Conservation (phyloP, 805 yeast genomes). For the Kurtzmaniella cleridarum region DNA sequence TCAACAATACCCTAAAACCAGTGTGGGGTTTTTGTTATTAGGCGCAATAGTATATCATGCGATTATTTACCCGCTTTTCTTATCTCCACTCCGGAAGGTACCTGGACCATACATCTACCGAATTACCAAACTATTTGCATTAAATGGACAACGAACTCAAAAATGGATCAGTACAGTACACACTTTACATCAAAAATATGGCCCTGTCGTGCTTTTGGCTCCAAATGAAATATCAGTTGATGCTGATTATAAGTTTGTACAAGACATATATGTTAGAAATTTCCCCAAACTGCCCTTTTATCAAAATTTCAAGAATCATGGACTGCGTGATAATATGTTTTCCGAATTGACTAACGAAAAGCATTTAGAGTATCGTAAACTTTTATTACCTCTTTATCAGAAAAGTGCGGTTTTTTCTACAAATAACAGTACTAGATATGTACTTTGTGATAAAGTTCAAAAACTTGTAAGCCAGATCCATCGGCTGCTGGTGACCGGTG, state of each 20-base stretch:
- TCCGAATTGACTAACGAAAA: constrained; percentile 44
- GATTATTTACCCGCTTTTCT: constrained; percentile 40
- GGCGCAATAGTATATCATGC: constrained; percentile 18
- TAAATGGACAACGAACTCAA: constrained; percentile 40
- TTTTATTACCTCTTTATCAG: constrained; percentile 27
- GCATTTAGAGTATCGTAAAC: constrained; percentile 37
- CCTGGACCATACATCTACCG: constrained; percentile 59
- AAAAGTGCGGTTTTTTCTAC: constrained; percentile 29
- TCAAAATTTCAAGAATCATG: constrained; percentile 54
- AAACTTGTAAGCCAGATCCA: constrained; percentile 23
- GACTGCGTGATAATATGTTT: constrained; percentile 50
- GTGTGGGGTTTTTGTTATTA: neutral
- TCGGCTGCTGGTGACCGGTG: constrained; percentile 24
- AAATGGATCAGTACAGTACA: constrained; percentile 39
- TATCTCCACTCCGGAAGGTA: constrained; percentile 44
- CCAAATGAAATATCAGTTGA: constrained; percentile 60
- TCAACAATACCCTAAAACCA: constrained; percentile 1
- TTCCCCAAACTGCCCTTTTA: constrained; percentile 56
- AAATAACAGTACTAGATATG: constrained; percentile 21
- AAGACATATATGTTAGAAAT: constrained; percentile 53
- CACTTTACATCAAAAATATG: constrained; percentile 48
- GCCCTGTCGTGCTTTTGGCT: constrained; percentile 56
- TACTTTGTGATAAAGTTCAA: constrained; percentile 20
- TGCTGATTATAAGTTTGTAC: constrained; percentile 43
- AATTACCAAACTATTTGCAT: constrained; percentile 30